Base-by-base conservation (phyloP, 768 basidiomycete species). In the Russula brevipes region DNA sequence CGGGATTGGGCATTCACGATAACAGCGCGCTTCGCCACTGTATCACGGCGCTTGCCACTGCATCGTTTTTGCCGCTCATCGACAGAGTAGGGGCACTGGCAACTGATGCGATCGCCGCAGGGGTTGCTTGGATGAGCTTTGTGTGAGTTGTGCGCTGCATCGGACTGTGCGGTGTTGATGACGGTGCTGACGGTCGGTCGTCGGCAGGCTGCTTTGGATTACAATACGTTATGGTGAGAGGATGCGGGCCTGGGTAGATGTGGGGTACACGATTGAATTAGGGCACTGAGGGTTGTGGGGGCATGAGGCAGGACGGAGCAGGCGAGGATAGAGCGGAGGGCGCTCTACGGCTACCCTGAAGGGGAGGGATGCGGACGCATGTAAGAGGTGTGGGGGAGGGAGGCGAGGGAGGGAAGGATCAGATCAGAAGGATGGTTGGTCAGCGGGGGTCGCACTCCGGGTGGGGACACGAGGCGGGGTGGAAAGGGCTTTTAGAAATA, bases 181-280 rank as follows among this genome's bases (percentile, higher is more conserved):
- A n/a, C 33, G 35, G 47, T 54, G 31, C 39, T 57, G n/a, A 36
- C 51, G 14, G 35, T 44, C 54, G 11, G 24, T 7, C 53, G 35
- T 36, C 61, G 39, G 59, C 60, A 87, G 86, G 12, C 54, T 85
- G 4, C 65, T 88, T 3, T 80, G 76, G 75, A 64, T 77, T 17
- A 81, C 80, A 4, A 82, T 88, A 51, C 75, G 72, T 19, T 83
- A 86, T 49, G 86, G 85, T 4, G 78, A 79, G 35, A 74, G 76
- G 57, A 79, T 88, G 76, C 77, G 86, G 46, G 79, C 78, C 0
- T 83, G 79, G 76, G 73, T 79, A 6, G 82, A 88, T 66, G 73
- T 86, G 8, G 85, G 81, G 3, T 86, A 79, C 67, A 81, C 84
- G 1, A 80, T 78, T 0, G 70, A 69, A 9, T 70, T 75, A 2